phyloP scores from a whole-genome alignment of 176 grass and related monocot genomes.

The Alloteropsis semialata region DNA sequence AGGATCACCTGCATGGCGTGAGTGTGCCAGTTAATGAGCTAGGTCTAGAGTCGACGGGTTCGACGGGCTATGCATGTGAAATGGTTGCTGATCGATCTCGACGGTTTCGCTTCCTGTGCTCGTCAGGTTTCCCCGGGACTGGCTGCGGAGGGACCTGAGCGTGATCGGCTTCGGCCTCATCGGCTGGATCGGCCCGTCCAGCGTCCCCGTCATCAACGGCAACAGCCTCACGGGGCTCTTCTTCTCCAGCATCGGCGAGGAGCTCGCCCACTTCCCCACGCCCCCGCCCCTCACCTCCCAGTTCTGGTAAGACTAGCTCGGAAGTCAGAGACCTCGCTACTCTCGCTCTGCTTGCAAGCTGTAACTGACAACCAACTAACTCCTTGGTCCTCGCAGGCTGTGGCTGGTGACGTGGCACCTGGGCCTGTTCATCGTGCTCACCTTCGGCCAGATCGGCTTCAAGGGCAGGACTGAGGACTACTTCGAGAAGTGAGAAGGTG shows the following conservation, averaged over 20 bases:
- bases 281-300: conserved; percentile 66
- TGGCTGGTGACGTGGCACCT: conserved; percentile 93
- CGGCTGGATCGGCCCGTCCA: conserved; percentile 86
- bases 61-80: background rate
- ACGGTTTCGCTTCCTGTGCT: background rate
- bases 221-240: conserved; percentile 92
- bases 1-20: conserved; percentile 75
- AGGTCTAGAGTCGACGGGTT: too few species aligned
- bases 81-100: background rate
- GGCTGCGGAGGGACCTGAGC: conserved; percentile 88
- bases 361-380: background rate
- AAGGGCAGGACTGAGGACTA: conserved; percentile 95
- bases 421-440: conserved; percentile 82
- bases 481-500: conserved; percentile 42
- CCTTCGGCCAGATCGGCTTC: conserved; percentile 98
- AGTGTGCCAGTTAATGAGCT: too few species aligned
- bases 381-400: conserved; percentile 41
- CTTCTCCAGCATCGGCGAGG: conserved; percentile 89
- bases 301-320: conserved; percentile 56
- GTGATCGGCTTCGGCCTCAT: conserved; percentile 96
- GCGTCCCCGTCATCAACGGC: conserved; percentile 81
- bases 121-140: conserved; percentile 72
- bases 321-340: too few species aligned
- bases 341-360: background rate
- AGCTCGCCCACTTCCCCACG: conserved; percentile 89